These are phyloP conservation scores for Eremothecium gossypii DNA, from an alignment of 1,139 yeast genomes.

Conservation along the genomic window DNA sequence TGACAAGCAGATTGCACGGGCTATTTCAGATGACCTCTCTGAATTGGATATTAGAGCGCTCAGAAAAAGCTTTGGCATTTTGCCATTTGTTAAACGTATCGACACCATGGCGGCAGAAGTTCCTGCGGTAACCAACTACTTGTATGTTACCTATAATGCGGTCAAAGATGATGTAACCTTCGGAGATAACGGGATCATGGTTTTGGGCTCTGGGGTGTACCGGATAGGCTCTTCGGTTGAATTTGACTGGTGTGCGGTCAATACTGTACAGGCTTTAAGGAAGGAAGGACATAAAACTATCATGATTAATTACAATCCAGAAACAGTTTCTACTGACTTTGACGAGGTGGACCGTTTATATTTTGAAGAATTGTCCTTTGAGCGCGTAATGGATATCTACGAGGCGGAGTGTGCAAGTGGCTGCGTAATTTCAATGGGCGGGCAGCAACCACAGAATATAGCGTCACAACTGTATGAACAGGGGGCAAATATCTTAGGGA, in stretches of 20 bases:
- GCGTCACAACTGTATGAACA: conserved; percentile 75
- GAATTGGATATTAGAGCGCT: conserved; percentile 76
- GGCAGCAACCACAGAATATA: conserved; percentile 95
- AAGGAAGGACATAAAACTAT: conserved; percentile 80
- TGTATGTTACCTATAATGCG: conserved; percentile 94
- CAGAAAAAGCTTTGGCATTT: conserved; percentile 68
- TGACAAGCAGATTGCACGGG: conserved; percentile 81
- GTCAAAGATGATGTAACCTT: conserved; percentile 74
- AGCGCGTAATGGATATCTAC: conserved; percentile 94
- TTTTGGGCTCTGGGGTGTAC: conserved; percentile 96
- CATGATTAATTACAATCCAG: conserved; percentile 97
- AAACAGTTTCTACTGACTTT: conserved; percentile 95
- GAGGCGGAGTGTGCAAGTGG: conserved; percentile 86
- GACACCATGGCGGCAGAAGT: conserved; percentile 98
- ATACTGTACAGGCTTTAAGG: conserved; percentile 91
- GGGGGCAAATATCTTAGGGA: conserved; percentile 86
- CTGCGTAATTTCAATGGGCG: conserved; percentile 94
- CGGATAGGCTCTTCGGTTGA: conserved; percentile 98
- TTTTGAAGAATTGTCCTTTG: conserved; percentile 90
- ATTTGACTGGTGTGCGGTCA: conserved; percentile 99
- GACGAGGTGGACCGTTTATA: conserved; percentile 96
- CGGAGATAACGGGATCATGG: conserved; percentile 87
- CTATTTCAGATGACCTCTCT: conserved; percentile 35
- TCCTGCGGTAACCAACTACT: conserved; percentile 93
- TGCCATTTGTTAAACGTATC: conserved; percentile 92